Conservation (phyloP, 768 basidiomycete genomes). For the Tricholoma saponaceum region DNA sequence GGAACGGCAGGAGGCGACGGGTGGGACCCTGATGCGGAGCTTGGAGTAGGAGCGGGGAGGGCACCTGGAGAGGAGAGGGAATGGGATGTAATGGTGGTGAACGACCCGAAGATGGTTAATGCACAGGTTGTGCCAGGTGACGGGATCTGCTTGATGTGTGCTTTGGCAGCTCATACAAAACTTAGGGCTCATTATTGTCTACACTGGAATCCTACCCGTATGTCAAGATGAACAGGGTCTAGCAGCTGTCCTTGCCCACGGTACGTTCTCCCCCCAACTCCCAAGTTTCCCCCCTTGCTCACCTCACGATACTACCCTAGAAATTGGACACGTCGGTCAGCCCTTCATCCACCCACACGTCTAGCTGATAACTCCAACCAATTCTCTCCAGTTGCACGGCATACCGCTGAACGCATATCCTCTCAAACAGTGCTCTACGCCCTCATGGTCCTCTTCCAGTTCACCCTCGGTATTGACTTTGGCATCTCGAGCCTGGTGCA, state of each 20-base stretch:
- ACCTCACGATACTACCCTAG: slow-evolving; percentile 30
- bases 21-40: slow-evolving; percentile 32
- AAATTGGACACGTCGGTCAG: slow-evolving; percentile 76
- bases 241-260: slow-evolving; percentile 82
- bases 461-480: slow-evolving; percentile 51
- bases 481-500: slow-evolving; percentile 46
- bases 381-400: slow-evolving; percentile 31
- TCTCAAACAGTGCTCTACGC: slow-evolving; percentile 38
- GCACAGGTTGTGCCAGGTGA: slow-evolving; percentile 76
- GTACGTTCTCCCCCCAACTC: slow-evolving; percentile 35
- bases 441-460: slow-evolving; percentile 37
- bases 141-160: background rate
- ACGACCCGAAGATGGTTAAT: slow-evolving; percentile 67
- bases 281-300: background rate
- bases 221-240: slow-evolving; percentile 76
- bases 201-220: slow-evolving; percentile 83
- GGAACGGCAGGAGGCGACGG: slow-evolving; percentile 19
- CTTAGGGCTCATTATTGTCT: slow-evolving; percentile 77
- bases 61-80: slow-evolving; percentile 31
- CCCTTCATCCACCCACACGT: background rate
- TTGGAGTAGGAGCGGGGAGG: slow-evolving; percentile 13
- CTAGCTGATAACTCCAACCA: background rate
- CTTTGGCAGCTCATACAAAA: background rate
- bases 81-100: slow-evolving; percentile 77
- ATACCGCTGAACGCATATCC: slow-evolving; percentile 52